These are phyloP conservation scores for Kingdonia uniflora DNA, from an alignment of 164 flowering plant genomes.

Conservation along the genomic window DNA sequence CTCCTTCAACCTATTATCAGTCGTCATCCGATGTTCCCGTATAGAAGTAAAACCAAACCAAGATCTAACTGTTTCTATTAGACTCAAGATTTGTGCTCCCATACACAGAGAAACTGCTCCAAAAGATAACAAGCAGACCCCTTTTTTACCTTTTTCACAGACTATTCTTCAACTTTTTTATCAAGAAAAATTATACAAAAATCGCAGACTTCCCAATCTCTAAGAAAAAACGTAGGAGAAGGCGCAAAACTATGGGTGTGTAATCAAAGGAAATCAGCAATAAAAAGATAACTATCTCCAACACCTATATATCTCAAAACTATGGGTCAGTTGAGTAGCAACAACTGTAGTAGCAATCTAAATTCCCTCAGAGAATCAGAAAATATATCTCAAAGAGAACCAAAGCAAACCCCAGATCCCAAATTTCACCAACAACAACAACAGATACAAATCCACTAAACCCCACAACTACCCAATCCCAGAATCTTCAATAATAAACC, in stretches of 20 bases:
- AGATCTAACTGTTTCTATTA: constrained; percentile 48
- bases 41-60: constrained; percentile 23
- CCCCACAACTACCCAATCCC: too few relatives aligned
- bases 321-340: too few relatives aligned
- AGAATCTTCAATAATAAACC: too few relatives aligned
- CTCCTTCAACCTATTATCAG: constrained; percentile 15
- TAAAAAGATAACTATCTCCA: background rate
- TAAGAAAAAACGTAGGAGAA: background rate
- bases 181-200: background rate
- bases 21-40: too few relatives aligned
- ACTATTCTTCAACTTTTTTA: background rate
- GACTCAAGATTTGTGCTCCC: constrained; percentile 28
- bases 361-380: constrained; percentile 16
- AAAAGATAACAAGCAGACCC: constrained; percentile 7
- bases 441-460: too few relatives aligned
- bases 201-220: background rate
- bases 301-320: background rate
- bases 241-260: constrained; percentile 21
- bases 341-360: too few relatives aligned
- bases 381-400: constrained; percentile 8
- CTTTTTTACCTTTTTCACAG: constrained; percentile 2
- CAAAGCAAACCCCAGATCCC: constrained; percentile 8
- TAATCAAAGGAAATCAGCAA: constrained; percentile 8
- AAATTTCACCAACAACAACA: too few relatives aligned
- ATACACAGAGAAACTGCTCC: constrained; percentile 11